Evolutionary conservation across 192 early-diverging fungal species (phyloP), one percentile per base, ranked within the genome.

Genomic region (Dispira simplex): DNA sequence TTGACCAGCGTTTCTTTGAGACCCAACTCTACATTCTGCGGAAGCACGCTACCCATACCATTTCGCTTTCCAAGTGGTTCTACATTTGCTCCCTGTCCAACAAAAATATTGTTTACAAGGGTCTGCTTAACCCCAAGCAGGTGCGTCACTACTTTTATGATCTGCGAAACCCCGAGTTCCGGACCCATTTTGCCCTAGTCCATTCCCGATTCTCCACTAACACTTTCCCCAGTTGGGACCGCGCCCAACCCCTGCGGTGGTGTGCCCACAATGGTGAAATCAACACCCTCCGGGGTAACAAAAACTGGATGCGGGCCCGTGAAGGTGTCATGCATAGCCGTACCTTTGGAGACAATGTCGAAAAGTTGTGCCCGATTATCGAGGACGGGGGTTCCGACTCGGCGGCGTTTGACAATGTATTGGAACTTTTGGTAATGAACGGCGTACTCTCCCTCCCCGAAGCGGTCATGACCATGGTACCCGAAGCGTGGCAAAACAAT

Each of bases 201-300:
- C 96, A 98, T 78, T 97, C 93, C 46, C 85, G 96, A 59, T 98
- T 98, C 83, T 96, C 93, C 45, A 98, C 96, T 43, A 98, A 98
- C 78, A 98, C 96, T 14, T 98, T 98, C 79, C 96, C 96, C 10
- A 90, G 86, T 11, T 98, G 96, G 96, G 96, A 98, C 76, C 86
- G 96, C 67, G 94, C 96, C 47, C 96, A 98, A 75, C 96, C 96
- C 44, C 93, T 98, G 90, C 79, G 91, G 71, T 91, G 89, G 91
- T 89, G 88, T 66, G 96, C 94, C 52, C 96, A 98, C 82, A 98
- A 98, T 73, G 96, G 93, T 92, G 96, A 98, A 73, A 98, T 98
- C 73, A 98, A 98, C 75, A 98, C 96, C 43, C 81, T 98, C 51
- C 85, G 92, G 62, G 96, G 96, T 46, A 98, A 98, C 83, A 96